Conservation (phyloP, 2,329 filamentous ascomycete genomes). For the Penicillium sp. region DNA sequence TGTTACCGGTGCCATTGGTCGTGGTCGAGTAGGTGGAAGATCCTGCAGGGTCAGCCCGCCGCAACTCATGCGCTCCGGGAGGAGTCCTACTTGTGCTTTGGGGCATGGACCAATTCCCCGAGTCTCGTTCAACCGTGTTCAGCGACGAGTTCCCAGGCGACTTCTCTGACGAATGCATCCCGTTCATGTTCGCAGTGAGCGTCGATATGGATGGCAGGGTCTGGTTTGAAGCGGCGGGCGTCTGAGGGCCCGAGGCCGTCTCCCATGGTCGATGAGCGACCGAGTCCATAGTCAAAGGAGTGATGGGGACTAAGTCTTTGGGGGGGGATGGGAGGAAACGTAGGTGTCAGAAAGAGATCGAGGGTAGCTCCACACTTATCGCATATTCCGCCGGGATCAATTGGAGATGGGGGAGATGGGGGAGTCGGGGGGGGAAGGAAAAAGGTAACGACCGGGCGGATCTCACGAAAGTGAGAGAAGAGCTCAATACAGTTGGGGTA, state of each 20-base stretch:
- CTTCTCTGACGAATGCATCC: slow-evolving; percentile 38
- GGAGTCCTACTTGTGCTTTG: slow-evolving; percentile 54
- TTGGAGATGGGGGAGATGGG: neutral
- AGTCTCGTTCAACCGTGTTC: slow-evolving; percentile 53
- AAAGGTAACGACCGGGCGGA: neutral
- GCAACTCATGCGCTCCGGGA: slow-evolving; percentile 11
- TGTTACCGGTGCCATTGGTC: slow-evolving; percentile 43
- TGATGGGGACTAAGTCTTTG: neutral
- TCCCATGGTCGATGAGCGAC: slow-evolving; percentile 47
- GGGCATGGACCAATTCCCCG: slow-evolving; percentile 59
- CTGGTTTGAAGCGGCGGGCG: slow-evolving; percentile 36
- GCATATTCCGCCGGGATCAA: slow-evolving; percentile 22
- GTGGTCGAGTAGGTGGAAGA: slow-evolving; percentile 51
- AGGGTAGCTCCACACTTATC: slow-evolving; percentile 17
- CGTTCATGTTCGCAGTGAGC: slow-evolving; percentile 45
- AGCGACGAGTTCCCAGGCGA: slow-evolving; percentile 43
- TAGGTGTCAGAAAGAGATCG: neutral
- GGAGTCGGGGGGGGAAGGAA: slow-evolving; percentile 1
- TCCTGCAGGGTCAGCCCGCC: slow-evolving; percentile 35
- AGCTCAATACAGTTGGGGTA: neutral
- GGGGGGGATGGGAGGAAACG: neutral
- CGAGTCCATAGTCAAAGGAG: slow-evolving; percentile 37
- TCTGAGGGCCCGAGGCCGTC: slow-evolving; percentile 36
- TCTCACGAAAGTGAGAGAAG: neutral
- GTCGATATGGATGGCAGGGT: slow-evolving; percentile 50